phyloP scores from a whole-genome alignment of 495 filamentous ascomycete genomes.

The Xylaria cubensis region DNA sequence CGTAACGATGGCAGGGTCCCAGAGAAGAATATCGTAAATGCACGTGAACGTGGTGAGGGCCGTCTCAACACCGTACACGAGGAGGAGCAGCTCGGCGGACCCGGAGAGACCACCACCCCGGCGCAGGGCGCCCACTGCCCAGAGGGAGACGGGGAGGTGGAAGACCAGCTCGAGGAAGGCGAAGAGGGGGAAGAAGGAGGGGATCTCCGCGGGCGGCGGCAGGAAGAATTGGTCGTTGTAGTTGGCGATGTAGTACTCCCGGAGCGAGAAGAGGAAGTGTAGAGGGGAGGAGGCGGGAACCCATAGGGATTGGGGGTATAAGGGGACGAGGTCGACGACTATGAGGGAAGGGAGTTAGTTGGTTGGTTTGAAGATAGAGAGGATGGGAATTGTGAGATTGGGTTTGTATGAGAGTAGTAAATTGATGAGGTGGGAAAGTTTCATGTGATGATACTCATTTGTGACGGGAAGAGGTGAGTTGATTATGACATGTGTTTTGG shows the following conservation, averaged over 20 bases:
- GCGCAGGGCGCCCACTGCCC: constrained; percentile 49
- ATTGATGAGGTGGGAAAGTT: background rate
- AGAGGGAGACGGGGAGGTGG: constrained; percentile 72
- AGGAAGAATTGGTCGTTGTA: constrained; percentile 82
- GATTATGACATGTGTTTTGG: background rate
- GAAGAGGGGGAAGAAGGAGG: constrained; percentile 73
- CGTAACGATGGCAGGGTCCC: constrained; percentile 55
- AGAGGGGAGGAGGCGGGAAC: constrained; percentile 47
- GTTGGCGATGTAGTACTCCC: constrained; percentile 67
- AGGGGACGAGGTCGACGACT: constrained; percentile 71
- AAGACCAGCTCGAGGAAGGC: constrained; percentile 72
- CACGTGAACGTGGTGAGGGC: constrained; percentile 77
- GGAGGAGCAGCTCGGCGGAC: constrained; percentile 66
- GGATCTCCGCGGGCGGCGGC: constrained; percentile 54
- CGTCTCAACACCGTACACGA: constrained; percentile 72
- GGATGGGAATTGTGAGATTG: background rate
- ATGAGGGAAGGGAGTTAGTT: background rate
- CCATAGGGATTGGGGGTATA: constrained; percentile 65
- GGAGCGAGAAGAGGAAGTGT: constrained; percentile 57
- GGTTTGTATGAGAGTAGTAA: background rate
- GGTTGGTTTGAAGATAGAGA: background rate
- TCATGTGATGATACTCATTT: background rate
- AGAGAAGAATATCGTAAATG: constrained; percentile 59
- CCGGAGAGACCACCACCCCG: constrained; percentile 47
- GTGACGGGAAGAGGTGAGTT: background rate